Evolutionary conservation across 352 stramenopile genomes (phyloP).

Genomic region (Globisporangium mamillatum): DNA sequence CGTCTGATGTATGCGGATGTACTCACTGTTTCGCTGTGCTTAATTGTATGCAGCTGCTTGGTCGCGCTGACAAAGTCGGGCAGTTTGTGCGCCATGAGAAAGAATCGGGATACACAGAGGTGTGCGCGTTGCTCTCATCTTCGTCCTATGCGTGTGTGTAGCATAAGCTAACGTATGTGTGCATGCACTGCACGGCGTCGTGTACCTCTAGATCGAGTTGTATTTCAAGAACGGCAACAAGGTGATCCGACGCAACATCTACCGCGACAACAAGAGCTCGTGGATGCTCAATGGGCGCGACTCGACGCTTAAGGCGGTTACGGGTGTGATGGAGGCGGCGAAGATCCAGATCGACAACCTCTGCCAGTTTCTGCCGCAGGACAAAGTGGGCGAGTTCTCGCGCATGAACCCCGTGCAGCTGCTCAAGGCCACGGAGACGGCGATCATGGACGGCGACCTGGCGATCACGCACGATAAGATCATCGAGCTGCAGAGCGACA

Average conservation of each 20-base stretch:
- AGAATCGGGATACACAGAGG: constrained; percentile 81
- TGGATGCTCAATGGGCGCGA: constrained; percentile 79
- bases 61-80: constrained; percentile 91
- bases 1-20: background rate
- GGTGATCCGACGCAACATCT: constrained; percentile 91
- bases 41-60: constrained; percentile 66
- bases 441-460: constrained; percentile 73
- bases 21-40: background rate
- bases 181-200: background rate
- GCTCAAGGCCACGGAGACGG: constrained; percentile 75
- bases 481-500: constrained; percentile 72
- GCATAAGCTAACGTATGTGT: background rate
- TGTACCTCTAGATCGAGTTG: constrained; percentile 93
- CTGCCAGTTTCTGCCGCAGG: constrained; percentile 98
- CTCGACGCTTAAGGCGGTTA: constrained; percentile 65
- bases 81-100: constrained; percentile 90
- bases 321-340: constrained; percentile 76
- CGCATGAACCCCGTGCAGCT: constrained; percentile 79
- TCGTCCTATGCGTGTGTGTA: background rate
- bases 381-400: constrained; percentile 93
- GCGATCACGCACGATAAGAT: constrained; percentile 72
- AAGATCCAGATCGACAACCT: constrained; percentile 98
- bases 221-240: constrained; percentile 72
- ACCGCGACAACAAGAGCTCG: constrained; percentile 84
- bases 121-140: background rate